Evolutionary conservation across 768 basidiomycete genomes (phyloP).

Genomic region (Neoboletus brunneissimus): DNA sequence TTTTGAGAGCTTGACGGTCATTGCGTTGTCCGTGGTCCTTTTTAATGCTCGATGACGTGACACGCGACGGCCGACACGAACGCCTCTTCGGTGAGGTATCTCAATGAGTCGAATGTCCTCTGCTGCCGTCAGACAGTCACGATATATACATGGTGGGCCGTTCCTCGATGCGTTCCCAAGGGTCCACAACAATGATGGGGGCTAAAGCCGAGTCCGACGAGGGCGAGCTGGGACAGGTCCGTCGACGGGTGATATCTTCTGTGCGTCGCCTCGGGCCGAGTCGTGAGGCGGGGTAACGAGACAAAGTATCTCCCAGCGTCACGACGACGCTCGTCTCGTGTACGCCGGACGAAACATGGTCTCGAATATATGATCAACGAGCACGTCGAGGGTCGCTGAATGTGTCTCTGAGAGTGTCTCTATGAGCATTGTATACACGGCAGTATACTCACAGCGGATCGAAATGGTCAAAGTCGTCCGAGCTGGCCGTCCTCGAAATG

Average conservation of each 20-base stretch:
- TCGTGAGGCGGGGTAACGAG: too few relatives aligned
- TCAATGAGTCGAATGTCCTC: conserved; percentile 48
- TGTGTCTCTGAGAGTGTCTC: neutral
- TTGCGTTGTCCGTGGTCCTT: conserved; percentile 16
- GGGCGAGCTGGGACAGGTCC: conserved; percentile 18
- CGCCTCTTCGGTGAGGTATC: conserved; percentile 66
- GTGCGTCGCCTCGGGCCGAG: too few relatives aligned
- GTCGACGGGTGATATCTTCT: too few relatives aligned
- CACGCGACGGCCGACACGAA: conserved; percentile 54
- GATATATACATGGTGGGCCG: conserved; percentile 55
- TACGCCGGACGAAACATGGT: conserved; percentile 35
- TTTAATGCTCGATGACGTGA: conserved; percentile 37
- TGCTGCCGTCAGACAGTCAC: conserved; percentile 26
- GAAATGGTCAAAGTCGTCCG: neutral
- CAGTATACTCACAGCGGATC: neutral
- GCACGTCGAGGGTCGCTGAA: conserved; percentile 51
- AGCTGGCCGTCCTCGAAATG: neutral
- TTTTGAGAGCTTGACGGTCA: conserved; percentile 57
- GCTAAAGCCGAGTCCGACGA: conserved; percentile 45
- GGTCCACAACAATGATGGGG: conserved; percentile 65
- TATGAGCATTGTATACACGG: neutral
- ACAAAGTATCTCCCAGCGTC: too few relatives aligned
- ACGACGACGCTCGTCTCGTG: conserved; percentile 42
- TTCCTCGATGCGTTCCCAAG: conserved; percentile 59
- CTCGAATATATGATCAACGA: conserved; percentile 41